Evolutionary conservation across 2,329 filamentous ascomycete species (phyloP), one percentile per base, ranked within the genome.

Genomic region (Hypocreales sp.): DNA sequence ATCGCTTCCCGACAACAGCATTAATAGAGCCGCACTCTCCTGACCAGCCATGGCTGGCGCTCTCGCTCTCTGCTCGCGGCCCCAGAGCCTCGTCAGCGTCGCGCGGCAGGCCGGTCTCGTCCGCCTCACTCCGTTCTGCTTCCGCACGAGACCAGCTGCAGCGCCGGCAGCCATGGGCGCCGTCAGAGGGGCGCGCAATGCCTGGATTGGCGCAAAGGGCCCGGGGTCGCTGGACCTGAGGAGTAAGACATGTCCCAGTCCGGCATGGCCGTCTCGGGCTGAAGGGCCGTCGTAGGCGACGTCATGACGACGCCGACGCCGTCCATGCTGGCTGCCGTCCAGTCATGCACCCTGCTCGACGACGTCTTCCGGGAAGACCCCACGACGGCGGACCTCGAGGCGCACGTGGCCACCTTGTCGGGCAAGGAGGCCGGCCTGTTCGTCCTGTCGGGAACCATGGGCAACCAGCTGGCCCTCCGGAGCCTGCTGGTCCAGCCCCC

Each of bases 371-470:
- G 63, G 35, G 83, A 92, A 52, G 84, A 93, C 42, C 60, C 69
- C 1, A 83, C 78, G 0, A 94, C 87, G 2, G 72, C 67, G 27
- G 63, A 68, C 15, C 70, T 95, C 22, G 80, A 94, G 50, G 55
- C 64, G 24, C 75, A 79, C 47, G 64, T 92, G 24, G 81, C 83
- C 12, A 47, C 64, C 18, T 64, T 92, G 4, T 70, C 81, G 1
- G 72, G 72, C 39, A 84, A 92, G 40, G 76, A 84, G 42, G 72
- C 72, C 7, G 79, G 70, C 0, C 61, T 94, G 5, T 74, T 93
- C 29, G 81, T 93, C 30, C 63, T 92, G 32, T 90, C 81, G 0
- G 87, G 87, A 4, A 93, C 86, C 5, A 93, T 93, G 84, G 84
- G 83, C 22, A 94, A 94, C 54, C 84, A 93, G 49, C 61, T 94